These are phyloP conservation scores for Nemania sp. DNA, from an alignment of 2,329 filamentous ascomycete species.

Conservation along the genomic window DNA sequence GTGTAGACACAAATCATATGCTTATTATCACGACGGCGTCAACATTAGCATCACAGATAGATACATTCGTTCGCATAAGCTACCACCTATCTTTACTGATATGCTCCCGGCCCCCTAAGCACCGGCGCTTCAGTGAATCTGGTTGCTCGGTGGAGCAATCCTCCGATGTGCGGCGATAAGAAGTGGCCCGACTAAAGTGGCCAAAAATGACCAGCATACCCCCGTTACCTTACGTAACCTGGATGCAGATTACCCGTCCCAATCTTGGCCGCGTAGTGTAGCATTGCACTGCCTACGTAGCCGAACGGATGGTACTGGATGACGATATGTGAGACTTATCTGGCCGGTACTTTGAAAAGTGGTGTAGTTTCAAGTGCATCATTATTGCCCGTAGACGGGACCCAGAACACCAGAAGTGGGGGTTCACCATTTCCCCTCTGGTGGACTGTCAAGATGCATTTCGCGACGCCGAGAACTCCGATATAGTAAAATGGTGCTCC, in stretches of 20 bases:
- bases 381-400: not conserved
- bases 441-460: not conserved
- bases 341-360: slow-evolving; percentile 2
- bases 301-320: no score
- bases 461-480: not conserved
- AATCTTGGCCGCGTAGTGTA: no score
- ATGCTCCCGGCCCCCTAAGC: not conserved
- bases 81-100: not conserved
- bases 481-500: not conserved
- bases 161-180: slow-evolving; percentile 11
- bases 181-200: no score
- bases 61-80: no score
- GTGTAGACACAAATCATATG: no score
- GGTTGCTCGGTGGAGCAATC: not conserved
- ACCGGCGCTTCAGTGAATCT: not conserved
- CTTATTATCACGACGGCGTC: no score
- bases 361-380: slow-evolving; percentile 1
- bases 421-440: not conserved
- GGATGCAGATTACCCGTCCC: no score
- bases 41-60: not conserved
- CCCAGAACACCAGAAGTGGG: slow-evolving; percentile 7
- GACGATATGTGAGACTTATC: not conserved
- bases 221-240: no score
- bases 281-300: no score
- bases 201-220: no score